Base-by-base conservation (phyloP, 2,329 filamentous ascomycete genomes). In the Penicillium sp. region DNA sequence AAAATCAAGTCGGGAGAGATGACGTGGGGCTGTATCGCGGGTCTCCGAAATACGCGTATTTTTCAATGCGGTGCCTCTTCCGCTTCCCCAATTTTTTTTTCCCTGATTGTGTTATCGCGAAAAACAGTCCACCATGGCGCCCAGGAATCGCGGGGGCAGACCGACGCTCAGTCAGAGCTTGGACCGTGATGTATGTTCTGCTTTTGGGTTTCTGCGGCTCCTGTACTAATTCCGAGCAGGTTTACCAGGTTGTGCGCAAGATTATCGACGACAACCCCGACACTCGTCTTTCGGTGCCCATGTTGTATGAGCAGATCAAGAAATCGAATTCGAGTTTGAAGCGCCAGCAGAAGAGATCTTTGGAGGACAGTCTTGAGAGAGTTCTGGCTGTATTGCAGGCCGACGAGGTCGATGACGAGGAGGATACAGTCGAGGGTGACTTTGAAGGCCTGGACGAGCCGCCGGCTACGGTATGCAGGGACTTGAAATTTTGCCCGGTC, bases 351-450 rank as follows among this genome's bases (percentile, higher is more conserved):
- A 95, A 94, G 70, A 86, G 85, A 54, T 78, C 87, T 0, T 75
- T 97, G 1, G 89, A 96, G 69, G 89, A 94, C 57, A 87, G 88
- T 31, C 90, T 97, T 57, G 90, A 95, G 55, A 80, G 90, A 7
- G 90, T 92, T 0, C 75, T 96, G 14, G 82, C 86, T 7, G 83
- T 90, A 16, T 77, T 92, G 5, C 87, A 85, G 49, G 76, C 79
- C 58, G 83, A 89, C 59, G 81, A 85, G 53, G 70, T 77, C 13
- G 80, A 77, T 42, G 80, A 80, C 46, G 77, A 79, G 46, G 73
- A 71, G 42, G 78, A 79, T 48, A 76, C 74, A 4, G 58, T 80
- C 47, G 74, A 78, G 44, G 77, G 77, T 5, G 75, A 79, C 53
- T 79, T 80, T 60, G 77, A 79, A 27, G 77, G 75, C 6, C 65